Evolutionary conservation across 306 rosid genomes (phyloP).

Genomic region (Citrullus amarus): DNA sequence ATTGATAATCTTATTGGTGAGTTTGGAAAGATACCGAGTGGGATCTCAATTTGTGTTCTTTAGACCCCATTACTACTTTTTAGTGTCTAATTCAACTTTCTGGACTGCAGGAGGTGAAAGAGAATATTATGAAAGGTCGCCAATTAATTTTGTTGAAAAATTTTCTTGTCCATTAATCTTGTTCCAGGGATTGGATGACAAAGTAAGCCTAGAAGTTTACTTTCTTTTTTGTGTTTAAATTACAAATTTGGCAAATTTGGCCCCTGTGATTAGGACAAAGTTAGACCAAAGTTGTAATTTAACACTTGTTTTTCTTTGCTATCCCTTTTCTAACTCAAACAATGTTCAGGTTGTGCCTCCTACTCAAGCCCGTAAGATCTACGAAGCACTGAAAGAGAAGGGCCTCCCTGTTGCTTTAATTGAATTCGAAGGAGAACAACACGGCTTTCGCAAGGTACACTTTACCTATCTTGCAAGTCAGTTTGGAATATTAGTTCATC

Average conservation of each 20-base stretch:
- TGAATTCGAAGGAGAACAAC: conserved; percentile 92
- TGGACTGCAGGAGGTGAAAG: conserved; percentile 51
- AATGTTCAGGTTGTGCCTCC: conserved; percentile 69
- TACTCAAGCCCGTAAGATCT: conserved; percentile 68
- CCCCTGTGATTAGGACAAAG: too few relatives aligned
- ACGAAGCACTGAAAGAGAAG: conserved; percentile 61
- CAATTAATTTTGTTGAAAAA: conserved; percentile 58
- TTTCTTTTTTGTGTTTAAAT: too few relatives aligned
- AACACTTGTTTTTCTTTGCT: background rate
- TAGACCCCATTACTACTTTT: background rate
- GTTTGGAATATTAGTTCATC: background rate
- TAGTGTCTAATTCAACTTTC: conserved; percentile 5
- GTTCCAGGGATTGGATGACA: conserved; percentile 92
- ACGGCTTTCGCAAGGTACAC: conserved; percentile 87
- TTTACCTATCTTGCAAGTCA: background rate
- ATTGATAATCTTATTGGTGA: conserved; percentile 67
- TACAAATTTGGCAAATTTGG: too few relatives aligned
- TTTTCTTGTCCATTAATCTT: conserved; percentile 81
- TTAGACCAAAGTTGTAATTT: too few relatives aligned
- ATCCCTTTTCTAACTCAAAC: background rate
- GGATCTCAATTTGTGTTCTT: background rate
- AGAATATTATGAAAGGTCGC: conserved; percentile 58
- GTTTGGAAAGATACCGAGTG: background rate
- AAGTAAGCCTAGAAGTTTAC: conserved; percentile 26
- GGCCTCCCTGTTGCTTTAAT: conserved; percentile 83